A percentile compares a stretch with the other conserved stretches of the same genome.
Conservation (phyloP, 1,284 basidiomycete genomes). For the Trametes sp. region DNA sequence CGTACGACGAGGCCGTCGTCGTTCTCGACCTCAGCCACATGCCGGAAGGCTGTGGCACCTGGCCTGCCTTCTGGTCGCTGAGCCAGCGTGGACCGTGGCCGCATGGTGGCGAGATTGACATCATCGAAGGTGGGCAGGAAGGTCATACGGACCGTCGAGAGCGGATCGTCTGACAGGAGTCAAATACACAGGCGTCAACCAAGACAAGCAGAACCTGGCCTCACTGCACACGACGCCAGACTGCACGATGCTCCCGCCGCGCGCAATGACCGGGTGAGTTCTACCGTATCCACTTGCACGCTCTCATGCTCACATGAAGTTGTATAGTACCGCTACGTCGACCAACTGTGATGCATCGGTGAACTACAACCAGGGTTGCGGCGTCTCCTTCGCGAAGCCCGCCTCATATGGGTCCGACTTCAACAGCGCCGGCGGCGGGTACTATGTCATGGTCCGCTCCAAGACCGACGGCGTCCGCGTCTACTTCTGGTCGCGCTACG, state of each 20-base stretch:
- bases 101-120: constrained; percentile 58
- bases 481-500: constrained; percentile 63
- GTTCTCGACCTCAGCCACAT: constrained; percentile 63
- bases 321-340: constrained; percentile 43
- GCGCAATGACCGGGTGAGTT: constrained; percentile 53
- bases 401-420: constrained; percentile 59
- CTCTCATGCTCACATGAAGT: constrained; percentile 4
- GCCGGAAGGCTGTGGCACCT: constrained; percentile 62
- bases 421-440: constrained; percentile 61
- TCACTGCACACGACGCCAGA: constrained; percentile 60
- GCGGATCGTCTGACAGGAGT: not conserved
- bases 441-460: constrained; percentile 53
- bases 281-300: constrained; percentile 10
- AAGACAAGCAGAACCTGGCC: constrained; percentile 51
- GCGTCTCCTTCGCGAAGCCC: constrained; percentile 51
- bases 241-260: constrained; percentile 51
- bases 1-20: constrained; percentile 53
- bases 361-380: constrained; percentile 70
- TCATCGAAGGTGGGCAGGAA: constrained; percentile 52
- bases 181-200: constrained; percentile 50
- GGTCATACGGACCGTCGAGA: not conserved
- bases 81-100: constrained; percentile 62
- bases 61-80: constrained; percentile 75
- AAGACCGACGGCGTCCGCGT: constrained; percentile 50
- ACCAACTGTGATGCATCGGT: constrained; percentile 58